Percentiles rank a stretch among this genome's conserved stretches.
Conservation (phyloP, 2,329 filamentous ascomycete genomes). For the Monilinia laxa region DNA sequence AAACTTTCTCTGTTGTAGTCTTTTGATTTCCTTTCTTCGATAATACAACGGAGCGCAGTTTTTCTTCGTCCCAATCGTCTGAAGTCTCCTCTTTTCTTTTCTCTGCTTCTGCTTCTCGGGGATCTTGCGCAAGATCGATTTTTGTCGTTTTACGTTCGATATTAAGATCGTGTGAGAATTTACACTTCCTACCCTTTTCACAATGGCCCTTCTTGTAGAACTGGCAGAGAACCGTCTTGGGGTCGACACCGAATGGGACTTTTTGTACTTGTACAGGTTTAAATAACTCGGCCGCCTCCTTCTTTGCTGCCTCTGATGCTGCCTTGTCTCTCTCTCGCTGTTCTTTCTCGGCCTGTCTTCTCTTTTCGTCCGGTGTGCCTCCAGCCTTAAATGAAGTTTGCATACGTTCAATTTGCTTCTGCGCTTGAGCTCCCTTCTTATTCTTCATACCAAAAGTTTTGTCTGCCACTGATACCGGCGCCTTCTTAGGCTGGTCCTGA, state of each 20-base stretch:
- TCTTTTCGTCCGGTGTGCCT: constrained; percentile 85
- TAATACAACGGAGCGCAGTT: constrained; percentile 83
- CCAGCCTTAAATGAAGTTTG: constrained; percentile 69
- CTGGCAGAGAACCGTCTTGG: constrained; percentile 93
- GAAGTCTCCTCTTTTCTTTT: constrained; percentile 89
- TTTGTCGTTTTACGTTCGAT: constrained; percentile 92
- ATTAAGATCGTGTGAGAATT: constrained; percentile 89
- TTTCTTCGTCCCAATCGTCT: constrained; percentile 97
- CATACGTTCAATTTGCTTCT: constrained; percentile 87
- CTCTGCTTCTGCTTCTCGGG: constrained; percentile 68
- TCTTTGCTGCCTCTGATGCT: constrained; percentile 80
- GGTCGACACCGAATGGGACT: constrained; percentile 95
- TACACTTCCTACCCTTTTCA: constrained; percentile 97
- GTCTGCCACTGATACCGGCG: constrained; percentile 68
- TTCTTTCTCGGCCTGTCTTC: constrained; percentile 66
- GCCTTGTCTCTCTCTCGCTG: constrained; percentile 82
- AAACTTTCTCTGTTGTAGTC: constrained; percentile 96
- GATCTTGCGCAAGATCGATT: constrained; percentile 86
- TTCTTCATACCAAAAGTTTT: constrained; percentile 99
- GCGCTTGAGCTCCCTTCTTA: constrained; percentile 90
- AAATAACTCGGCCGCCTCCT: constrained; percentile 78
- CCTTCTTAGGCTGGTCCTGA: constrained; percentile 53
- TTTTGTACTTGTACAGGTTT: constrained; percentile 95
- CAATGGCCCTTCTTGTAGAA: constrained; percentile 98
- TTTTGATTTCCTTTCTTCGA: constrained; percentile 97